phyloP scores from a whole-genome alignment of 768 basidiomycete species.

The Amanita exitialis region DNA sequence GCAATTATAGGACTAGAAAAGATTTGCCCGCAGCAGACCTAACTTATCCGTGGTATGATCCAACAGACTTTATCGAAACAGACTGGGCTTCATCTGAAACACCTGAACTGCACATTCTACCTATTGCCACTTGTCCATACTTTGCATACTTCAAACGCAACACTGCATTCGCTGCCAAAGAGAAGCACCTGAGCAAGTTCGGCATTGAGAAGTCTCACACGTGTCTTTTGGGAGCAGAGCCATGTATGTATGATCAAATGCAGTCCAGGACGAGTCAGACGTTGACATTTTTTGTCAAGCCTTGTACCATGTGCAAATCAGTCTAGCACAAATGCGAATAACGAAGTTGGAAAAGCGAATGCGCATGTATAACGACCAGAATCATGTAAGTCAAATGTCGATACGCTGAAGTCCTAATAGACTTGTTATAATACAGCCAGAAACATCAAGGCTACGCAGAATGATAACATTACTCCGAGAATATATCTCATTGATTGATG shows the following conservation, averaged over 20 bases:
- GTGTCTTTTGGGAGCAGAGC: slow-evolving; percentile 68
- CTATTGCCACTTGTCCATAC: slow-evolving; percentile 68
- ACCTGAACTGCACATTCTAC: slow-evolving; percentile 61
- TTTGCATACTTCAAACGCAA: slow-evolving; percentile 74
- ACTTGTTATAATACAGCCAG: neutral
- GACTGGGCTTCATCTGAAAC: slow-evolving; percentile 46
- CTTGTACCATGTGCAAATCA: slow-evolving; percentile 3
- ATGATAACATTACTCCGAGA: slow-evolving; percentile 53
- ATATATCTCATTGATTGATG: slow-evolving; percentile 47
- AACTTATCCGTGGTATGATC: slow-evolving; percentile 60
- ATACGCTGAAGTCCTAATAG: neutral
- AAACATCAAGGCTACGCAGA: slow-evolving; percentile 12
- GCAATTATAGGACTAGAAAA: slow-evolving; percentile 37
- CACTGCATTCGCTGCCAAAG: slow-evolving; percentile 27
- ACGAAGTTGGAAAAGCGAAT: neutral
- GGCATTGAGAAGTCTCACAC: slow-evolving; percentile 77
- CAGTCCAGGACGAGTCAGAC: neutral
- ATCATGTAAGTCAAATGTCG: neutral
- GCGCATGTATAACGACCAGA: neutral
- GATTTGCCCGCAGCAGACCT: slow-evolving; percentile 32
- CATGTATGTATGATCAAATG: slow-evolving; percentile 33
- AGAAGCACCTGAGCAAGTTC: slow-evolving; percentile 60
- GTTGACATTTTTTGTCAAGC: slow-evolving; percentile 1
- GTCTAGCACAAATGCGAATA: slow-evolving; percentile 2
- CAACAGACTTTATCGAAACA: slow-evolving; percentile 75